phyloP scores from a whole-genome alignment of 129 eudicot genomes.

The Glebionis coronaria region DNA sequence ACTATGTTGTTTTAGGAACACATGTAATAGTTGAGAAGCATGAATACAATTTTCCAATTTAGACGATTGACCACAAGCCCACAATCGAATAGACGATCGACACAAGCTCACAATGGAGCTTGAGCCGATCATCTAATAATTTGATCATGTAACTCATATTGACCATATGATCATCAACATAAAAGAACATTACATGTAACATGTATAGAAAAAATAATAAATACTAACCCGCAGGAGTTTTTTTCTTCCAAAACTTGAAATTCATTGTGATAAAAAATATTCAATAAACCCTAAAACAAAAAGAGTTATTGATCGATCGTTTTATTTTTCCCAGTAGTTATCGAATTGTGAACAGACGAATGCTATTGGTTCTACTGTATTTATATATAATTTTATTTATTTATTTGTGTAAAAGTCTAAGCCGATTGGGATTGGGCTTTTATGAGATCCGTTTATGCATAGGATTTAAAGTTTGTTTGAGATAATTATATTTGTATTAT shows the following conservation, averaged over 20 bases:
- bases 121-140: too few relatives aligned
- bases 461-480: too few relatives aligned
- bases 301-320: constrained; percentile 9
- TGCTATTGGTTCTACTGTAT: not conserved
- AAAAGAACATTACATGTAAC: not conserved
- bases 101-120: too few relatives aligned
- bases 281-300: constrained; percentile 22
- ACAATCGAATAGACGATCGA: too few relatives aligned
- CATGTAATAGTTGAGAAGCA: too few relatives aligned
- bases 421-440: constrained; percentile 1
- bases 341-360: not conserved
- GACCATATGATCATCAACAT: not conserved
- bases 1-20: too few relatives aligned
- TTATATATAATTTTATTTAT: too few relatives aligned
- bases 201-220: not conserved
- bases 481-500: too few relatives aligned
- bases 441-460: not conserved
- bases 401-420: not conserved
- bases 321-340: not conserved
- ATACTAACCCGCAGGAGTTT: constrained; percentile 39
- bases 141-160: not conserved
- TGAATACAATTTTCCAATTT: not conserved
- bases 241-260: constrained; percentile 42
- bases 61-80: too few relatives aligned
- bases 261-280: constrained; percentile 27